Evolutionary conservation across 345 rosid species (phyloP), one percentile per base, ranked within the genome.

Genomic region (Lepidium sativum): DNA sequence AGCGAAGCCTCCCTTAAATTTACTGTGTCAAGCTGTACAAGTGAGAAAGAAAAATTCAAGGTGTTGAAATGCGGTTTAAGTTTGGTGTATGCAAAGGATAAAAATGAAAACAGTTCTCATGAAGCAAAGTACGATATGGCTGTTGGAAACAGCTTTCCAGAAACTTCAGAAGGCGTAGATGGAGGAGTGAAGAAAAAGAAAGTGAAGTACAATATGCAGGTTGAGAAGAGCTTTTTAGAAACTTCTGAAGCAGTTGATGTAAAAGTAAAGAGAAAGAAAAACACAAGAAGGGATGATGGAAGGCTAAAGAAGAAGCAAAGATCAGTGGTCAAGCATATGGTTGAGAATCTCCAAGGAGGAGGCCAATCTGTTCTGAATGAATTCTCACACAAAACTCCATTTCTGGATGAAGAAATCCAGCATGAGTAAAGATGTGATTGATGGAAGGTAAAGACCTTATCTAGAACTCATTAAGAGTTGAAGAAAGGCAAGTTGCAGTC

Each of bases 61-160:
- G 60, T 69, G 13, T 32, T 49, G 67, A 60, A 12, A 60, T 69
- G 73, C 9, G 73, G 73, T 51, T 69, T 58, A 1, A 12, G 73
- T 49, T 59, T 69, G 73, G 59, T 59, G 41, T 69, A 69, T 20
- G 73, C 25, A 13, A 60, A 49, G 5, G 71, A 67, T 55, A 44
- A 67, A 55, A 2, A 11, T 55, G 32, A 41, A 20, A 40, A 32
- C 8, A 48, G 35, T 47, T 31, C 3, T 49, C 34, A 29, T 18
- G 59, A 49, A 3, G 54, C 54, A 54, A 67, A 55, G 38, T 55
- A 55, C 10, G 63, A 55, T 34, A 23, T 63, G 47, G 27, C 4
- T 20, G 18, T 44, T 0, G 37, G 5, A 21, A 3, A 0, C 44
- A 54, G 62, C 4, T 43, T 23, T 34, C 54, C 10, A 43, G 63